Base-by-base conservation (phyloP, 148 eudicot genomes). In the Vaccinium corymbosum region DNA sequence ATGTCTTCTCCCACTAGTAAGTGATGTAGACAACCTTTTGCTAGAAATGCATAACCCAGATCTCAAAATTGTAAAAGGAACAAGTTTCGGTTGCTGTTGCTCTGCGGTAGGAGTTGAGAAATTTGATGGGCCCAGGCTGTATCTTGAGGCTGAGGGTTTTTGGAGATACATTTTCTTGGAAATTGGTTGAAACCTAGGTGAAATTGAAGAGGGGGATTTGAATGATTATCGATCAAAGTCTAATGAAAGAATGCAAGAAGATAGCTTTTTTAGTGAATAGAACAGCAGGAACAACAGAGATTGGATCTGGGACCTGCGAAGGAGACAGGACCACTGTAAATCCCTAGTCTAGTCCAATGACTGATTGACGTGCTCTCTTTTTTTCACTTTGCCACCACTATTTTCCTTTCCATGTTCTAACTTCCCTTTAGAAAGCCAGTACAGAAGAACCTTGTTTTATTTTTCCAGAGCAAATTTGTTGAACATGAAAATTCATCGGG, bases 11-110 rank as follows among this genome's bases (percentile, higher is more conserved):
- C 68, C 79, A 85, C 84, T 66, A 79, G 17, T 51, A 78, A 76
- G 49, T 78, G 87, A 84, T 29, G 29, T 61, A 56, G 86, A 76
- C 51, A 83, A 84, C 89, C 83, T 86, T 85, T 85, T 90, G 46
- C 50, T 73, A 27, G 82, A 64, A 87, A 83, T 87, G 77, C 42
- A 84, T 78, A 85, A 88, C 91, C 91, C 89, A 77, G 72, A 22
- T 84, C 70, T 85, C 80, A 81, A 76, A 70, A 76, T 87, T 38
- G 87, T 81, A 25, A 19, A 19, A 38, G 32, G 51, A 6, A 35
- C 64, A 13, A 79, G 50, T 46, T 79, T 86, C 9, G 9, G 19
- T 11, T 13, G 16, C 6, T 10, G 46, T 13, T 73, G 27, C 20
- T 46, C 49, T n/a, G 42, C 48, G 29, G 76, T n/a, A 59, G 38